Conservation (phyloP, 306 rosid genomes). For the Malus fusca region DNA sequence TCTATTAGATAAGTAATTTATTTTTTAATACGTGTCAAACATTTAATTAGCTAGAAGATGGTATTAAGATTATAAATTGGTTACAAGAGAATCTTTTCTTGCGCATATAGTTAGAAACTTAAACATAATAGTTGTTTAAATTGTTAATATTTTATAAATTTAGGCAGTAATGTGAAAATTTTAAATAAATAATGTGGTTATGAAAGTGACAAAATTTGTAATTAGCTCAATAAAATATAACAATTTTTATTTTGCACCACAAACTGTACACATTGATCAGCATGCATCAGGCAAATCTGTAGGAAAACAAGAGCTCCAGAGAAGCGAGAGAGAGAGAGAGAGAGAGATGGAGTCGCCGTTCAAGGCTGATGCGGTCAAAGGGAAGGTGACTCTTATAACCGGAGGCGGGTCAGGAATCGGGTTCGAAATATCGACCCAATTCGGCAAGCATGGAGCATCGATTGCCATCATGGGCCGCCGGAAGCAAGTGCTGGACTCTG, state of each 20-base stretch:
- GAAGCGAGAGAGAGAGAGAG: background rate
- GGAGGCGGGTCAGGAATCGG: conserved; percentile 98
- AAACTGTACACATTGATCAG: background rate
- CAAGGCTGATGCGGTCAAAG: conserved; percentile 45
- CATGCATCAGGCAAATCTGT: background rate
- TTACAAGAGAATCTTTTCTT: too few species aligned
- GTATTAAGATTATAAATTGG: too few species aligned
- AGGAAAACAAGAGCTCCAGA: background rate
- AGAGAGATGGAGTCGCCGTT: conserved; percentile 60
- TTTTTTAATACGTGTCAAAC: too few species aligned
- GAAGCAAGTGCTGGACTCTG: conserved; percentile 54
- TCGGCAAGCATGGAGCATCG: conserved; percentile 89
- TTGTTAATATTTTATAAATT: too few species aligned
- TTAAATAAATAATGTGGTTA: background rate
- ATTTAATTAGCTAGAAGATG: too few species aligned
- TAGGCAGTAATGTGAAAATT: background rate
- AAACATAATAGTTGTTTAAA: too few species aligned
- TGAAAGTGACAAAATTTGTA: background rate
- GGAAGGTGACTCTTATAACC: conserved; percentile 74
- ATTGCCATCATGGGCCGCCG: conserved; percentile 90
- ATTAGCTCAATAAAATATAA: background rate
- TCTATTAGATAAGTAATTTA: too few species aligned
- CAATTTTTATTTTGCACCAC: background rate
- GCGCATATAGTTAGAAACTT: background rate
- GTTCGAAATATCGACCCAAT: conserved; percentile 58